Evolutionary conservation across 2,329 filamentous ascomycete species (phyloP), one percentile per base, ranked within the genome.

Genomic region (Tolypocladium sp.): DNA sequence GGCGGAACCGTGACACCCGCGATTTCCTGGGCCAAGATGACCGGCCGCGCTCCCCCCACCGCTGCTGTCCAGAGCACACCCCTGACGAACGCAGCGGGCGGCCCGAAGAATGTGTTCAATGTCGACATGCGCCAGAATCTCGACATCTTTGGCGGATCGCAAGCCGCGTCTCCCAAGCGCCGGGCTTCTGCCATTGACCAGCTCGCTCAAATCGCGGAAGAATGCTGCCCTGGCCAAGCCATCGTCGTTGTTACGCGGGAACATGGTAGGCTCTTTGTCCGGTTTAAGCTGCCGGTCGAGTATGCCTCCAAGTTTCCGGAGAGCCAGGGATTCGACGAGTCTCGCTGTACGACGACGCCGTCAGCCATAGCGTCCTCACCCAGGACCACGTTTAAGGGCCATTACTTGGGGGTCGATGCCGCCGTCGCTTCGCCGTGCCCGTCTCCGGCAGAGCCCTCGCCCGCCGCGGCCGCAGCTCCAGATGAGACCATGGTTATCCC

Each of bases 241-340:
- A 70, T 69, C 41, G 70, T 73, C 62, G 60, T 66, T 49, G 61
- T 73, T 40, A 62, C 57, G 12, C 63, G 68, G 52, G 64, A 69
- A 52, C 66, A 67, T 44, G 69, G 64, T 46, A 65, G 70, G 58
- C 68, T 74, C 42, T 63, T 73, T 58, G 71, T 74, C 61, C 66
- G 70, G 69, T 74, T 74, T 73, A 74, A 74, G 72, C 51, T 74
- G 57, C 69, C 73, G 57, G 61, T 65, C 27, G 59, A 70, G 59
- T 69, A 69, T 58, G 66, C 68, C 33, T 57, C 64, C 41, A 58
- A 71, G 49, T 73, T 74, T 58, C 68, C 71, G 15, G 51, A 61
- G 2, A 69, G 59, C 57, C 68, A 71, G 56, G 68, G 66, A 3
- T 62, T 63, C 22, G 65, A 71, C n/a, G 67, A 69, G 41, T 65